Percentiles rank a stretch among this genome's conserved stretches.
Evolutionary conservation across 768 basidiomycete genomes (phyloP).

Genomic region (Pisolithus marmoratus): DNA sequence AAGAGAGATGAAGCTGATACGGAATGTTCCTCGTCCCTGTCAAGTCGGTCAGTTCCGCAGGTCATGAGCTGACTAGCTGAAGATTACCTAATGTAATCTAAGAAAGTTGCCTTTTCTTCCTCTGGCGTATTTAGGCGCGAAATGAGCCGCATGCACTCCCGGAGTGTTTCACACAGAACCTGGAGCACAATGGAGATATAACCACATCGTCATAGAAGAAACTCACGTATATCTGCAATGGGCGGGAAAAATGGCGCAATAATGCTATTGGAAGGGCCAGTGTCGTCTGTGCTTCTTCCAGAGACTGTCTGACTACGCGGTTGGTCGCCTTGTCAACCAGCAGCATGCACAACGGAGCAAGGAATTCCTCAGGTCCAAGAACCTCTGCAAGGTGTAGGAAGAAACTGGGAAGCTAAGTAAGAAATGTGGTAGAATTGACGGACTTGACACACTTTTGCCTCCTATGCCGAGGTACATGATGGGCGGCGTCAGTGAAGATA

Average conservation of each 20-base stretch:
- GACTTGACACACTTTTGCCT: constrained; percentile 63
- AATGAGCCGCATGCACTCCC: constrained; percentile 60
- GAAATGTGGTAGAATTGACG: not conserved
- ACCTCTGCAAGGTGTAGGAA: constrained; percentile 83
- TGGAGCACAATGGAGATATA: constrained; percentile 19
- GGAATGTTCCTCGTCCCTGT: constrained; percentile 57
- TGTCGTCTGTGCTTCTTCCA: constrained; percentile 52
- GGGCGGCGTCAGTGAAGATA: constrained; percentile 90
- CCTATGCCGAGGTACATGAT: constrained; percentile 89
- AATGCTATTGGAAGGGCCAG: constrained; percentile 65
- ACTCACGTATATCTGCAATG: constrained; percentile 50
- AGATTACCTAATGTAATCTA: constrained; percentile 50
- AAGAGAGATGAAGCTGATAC: constrained; percentile 37
- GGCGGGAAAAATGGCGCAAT: constrained; percentile 47
- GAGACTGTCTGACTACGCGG: constrained; percentile 56
- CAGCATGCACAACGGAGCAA: constrained; percentile 78
- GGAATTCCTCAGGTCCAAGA: constrained; percentile 74
- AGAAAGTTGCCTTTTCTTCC: constrained; percentile 38
- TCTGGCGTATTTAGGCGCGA: constrained; percentile 35
- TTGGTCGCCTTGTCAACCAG: constrained; percentile 75
- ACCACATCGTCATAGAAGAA: not conserved
- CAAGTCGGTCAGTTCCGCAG: not conserved
- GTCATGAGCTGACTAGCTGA: not conserved
- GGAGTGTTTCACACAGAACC: constrained; percentile 59
- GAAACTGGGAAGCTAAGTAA: constrained; percentile 48